phyloP scores from a whole-genome alignment of 768 basidiomycete genomes.

The Termitomyces eurrhizus region DNA sequence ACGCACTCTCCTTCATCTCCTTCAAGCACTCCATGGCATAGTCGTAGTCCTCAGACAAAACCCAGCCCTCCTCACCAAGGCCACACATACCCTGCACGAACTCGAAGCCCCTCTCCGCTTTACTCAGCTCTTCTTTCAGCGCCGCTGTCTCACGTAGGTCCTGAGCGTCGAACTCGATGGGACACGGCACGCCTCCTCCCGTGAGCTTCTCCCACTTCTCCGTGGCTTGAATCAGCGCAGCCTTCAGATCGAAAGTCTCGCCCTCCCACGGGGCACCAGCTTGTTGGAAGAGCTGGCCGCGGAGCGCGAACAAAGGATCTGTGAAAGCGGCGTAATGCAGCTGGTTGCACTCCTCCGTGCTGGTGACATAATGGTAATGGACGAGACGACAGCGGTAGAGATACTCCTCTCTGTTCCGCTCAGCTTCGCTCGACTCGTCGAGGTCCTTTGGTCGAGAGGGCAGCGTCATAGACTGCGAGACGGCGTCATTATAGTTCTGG shows the following conservation, averaged over 20 bases:
- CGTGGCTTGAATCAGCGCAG: too few species aligned
- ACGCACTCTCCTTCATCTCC: neutral
- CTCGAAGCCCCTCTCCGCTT: neutral
- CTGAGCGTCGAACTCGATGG: neutral
- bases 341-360: too few species aligned
- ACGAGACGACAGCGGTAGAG: neutral
- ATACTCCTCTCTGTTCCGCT: neutral
- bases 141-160: neutral
- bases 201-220: neutral
- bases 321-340: too few species aligned
- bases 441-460: neutral
- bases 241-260: too few species aligned
- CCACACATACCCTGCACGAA: neutral
- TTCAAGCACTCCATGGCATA: neutral
- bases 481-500: neutral
- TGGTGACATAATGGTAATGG: too few species aligned
- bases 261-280: too few species aligned
- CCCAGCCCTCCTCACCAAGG: neutral
- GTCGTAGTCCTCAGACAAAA: neutral
- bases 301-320: too few species aligned
- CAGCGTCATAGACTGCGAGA: neutral
- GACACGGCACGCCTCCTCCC: neutral
- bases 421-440: neutral
- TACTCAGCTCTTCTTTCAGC: neutral
- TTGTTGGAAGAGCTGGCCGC: too few species aligned